Base-by-base conservation (phyloP, 768 basidiomycete genomes). In the Leccinum variicolor region DNA sequence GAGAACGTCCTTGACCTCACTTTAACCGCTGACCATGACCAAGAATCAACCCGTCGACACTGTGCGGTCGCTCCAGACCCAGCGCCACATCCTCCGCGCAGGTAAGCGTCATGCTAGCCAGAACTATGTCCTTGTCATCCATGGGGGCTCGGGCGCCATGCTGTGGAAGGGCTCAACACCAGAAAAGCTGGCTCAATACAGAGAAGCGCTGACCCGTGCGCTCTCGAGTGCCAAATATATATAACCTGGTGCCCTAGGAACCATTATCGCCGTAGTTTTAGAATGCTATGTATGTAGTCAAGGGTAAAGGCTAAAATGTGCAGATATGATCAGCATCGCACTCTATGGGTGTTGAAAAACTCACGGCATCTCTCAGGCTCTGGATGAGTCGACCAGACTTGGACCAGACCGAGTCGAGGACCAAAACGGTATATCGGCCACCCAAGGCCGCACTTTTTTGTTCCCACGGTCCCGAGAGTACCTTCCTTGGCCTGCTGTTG, bases 61-160 rank as follows among this genome's bases (percentile, higher is more conserved):
- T 33, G 28, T 36, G 14, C 56, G 17, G 21, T 33, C 53, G 52
- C 28, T 29, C 39, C 15, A 14, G n/a, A 6, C 52, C 25, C 13
- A 50, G 21, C 54, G 14, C 5, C 28, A n/a, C 34, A 28, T 58
- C 36, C 55, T 55, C 39, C 62, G 34, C 13, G 21, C 58, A 45
- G 31, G 43, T 29, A 69, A 56, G 36, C 59, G 29, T 9, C 47
- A 49, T 19, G 45, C 17, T 3, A 47, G n/a, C 6, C 50, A 60
- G 28, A 72, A 68, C 36, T 69, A 70, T 58, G 74, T 79, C 31
- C 77, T 93, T 1, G 86, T 89, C 28, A 84, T 92, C 60, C 90
- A 93, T 67, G 91, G 91, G 31, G 91, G 90, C 7, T 89, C 90
- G 0, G 89, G 89, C 1, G 86, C 82, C 2, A 87, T 92, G 81